A percentile compares a stretch with the other conserved stretches of the same genome.
These are phyloP conservation scores for Musa schizocarpa DNA, from an alignment of 176 grass and related monocot species.

Conservation along the genomic window DNA sequence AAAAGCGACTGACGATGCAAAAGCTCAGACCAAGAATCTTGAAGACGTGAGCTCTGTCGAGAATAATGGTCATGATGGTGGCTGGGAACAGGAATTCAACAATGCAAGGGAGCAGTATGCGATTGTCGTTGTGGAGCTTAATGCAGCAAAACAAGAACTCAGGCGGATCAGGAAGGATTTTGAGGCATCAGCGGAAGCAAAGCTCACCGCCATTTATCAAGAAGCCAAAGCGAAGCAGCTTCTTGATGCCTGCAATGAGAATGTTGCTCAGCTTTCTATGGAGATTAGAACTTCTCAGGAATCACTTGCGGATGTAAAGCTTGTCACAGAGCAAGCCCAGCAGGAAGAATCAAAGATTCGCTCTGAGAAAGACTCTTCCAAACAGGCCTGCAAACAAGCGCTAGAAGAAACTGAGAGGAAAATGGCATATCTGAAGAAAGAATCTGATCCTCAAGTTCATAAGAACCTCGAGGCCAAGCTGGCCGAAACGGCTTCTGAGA, in stretches of 20 bases:
- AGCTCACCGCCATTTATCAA: constrained; percentile 61
- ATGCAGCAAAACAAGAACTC: constrained; percentile 82
- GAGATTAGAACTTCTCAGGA: constrained; percentile 64
- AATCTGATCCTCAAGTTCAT: constrained; percentile 61
- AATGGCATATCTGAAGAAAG: constrained; percentile 54
- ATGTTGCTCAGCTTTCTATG: constrained; percentile 49
- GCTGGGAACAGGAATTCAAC: constrained; percentile 70
- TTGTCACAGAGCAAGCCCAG: constrained; percentile 65
- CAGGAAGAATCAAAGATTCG: constrained; percentile 70
- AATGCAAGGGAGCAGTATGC: constrained; percentile 63
- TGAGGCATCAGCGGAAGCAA: constrained; percentile 68
- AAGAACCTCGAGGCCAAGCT: constrained; percentile 58
- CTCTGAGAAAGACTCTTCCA: constrained; percentile 58
- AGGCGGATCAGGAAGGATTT: constrained; percentile 94
- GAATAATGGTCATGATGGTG: constrained; percentile 44
- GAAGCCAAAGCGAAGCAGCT: constrained; percentile 65
- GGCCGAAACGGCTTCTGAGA: constrained; percentile 51
- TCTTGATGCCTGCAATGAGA: constrained; percentile 59
- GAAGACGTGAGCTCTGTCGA: constrained; percentile 43
- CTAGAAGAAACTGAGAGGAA: constrained; percentile 77
- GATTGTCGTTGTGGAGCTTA: constrained; percentile 70
- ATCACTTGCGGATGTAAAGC: constrained; percentile 64
- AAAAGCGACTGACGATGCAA: constrained; percentile 68
- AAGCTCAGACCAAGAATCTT: constrained; percentile 56
- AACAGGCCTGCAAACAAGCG: constrained; percentile 52